Conservation (phyloP, 805 yeast genomes). For the Scheffersomyces ergatensis region DNA sequence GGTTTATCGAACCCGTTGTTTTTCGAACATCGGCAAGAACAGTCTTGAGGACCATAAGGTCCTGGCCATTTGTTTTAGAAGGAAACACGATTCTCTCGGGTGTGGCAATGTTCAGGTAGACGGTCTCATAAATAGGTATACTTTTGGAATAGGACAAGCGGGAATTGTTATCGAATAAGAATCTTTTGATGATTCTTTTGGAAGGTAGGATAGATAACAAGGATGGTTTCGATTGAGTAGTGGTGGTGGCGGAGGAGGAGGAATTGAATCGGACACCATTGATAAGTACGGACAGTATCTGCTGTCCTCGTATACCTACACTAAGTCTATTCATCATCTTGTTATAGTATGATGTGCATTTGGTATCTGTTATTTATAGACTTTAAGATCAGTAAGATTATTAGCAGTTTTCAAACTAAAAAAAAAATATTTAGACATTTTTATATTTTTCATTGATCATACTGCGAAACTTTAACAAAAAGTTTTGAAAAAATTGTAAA, state of each 20-base stretch:
- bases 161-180: constrained; percentile 67
- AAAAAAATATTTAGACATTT: too few relatives aligned
- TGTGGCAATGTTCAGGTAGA: constrained; percentile 49
- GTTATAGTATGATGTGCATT: too few relatives aligned
- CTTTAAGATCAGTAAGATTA: too few relatives aligned
- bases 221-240: constrained; percentile 18
- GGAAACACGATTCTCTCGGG: constrained; percentile 43
- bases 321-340: too few relatives aligned
- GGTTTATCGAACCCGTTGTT: constrained; percentile 59
- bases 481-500: too few relatives aligned
- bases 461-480: too few relatives aligned
- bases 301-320: too few relatives aligned
- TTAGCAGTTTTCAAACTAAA: too few relatives aligned
- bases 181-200: constrained; percentile 52
- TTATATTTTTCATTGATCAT: too few relatives aligned
- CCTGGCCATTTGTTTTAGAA: constrained; percentile 47
- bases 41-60: constrained; percentile 65
- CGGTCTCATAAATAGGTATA: constrained; percentile 48
- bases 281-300: too few relatives aligned
- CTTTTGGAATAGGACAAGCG: constrained; percentile 52
- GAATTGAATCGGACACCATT: not conserved
- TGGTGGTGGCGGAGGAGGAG: not conserved
- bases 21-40: constrained; percentile 61
- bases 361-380: too few relatives aligned
- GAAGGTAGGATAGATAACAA: constrained; percentile 48